phyloP scores from a whole-genome alignment of 148 eudicot genomes.

The Cornus suecica region DNA sequence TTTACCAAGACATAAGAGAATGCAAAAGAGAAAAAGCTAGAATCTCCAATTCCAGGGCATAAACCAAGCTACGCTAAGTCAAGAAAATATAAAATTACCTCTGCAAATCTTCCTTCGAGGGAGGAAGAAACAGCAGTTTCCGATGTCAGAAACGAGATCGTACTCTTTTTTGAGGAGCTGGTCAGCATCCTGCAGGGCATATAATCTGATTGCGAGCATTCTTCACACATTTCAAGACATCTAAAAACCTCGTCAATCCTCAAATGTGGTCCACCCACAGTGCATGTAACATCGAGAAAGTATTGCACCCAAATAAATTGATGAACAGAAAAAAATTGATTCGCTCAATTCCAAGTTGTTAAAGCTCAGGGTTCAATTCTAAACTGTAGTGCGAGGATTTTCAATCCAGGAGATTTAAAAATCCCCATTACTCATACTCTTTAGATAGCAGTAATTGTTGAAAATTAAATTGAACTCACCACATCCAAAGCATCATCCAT shows the following conservation, averaged over 20 bases:
- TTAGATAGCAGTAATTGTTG: too few relatives aligned
- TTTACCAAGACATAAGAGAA: too few relatives aligned
- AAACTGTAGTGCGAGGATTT: background rate
- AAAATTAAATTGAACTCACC: too few relatives aligned
- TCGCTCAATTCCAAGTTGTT: background rate
- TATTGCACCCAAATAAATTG: background rate
- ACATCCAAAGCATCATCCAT: too few relatives aligned
- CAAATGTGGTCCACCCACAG: background rate
- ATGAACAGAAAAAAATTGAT: too few relatives aligned
- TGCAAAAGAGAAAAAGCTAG: background rate
- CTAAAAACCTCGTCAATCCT: background rate
- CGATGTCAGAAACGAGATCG: slow-evolving; percentile 96
- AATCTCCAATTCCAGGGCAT: background rate
- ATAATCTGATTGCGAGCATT: slow-evolving; percentile 1
- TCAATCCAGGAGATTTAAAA: background rate
- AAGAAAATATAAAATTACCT: slow-evolving; percentile 34
- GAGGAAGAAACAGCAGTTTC: slow-evolving; percentile 83
- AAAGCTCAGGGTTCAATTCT: background rate
- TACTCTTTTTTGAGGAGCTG: slow-evolving; percentile 95
- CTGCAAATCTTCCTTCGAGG: slow-evolving; percentile 64
- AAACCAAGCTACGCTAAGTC: background rate
- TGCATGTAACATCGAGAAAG: background rate
- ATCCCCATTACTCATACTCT: background rate
- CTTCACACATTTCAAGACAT: background rate
- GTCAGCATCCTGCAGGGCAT: slow-evolving; percentile 81